Percentiles rank a stretch among this genome's conserved stretches.
phyloP scores from a whole-genome alignment of 2,329 filamentous ascomycete species.

The Blastomyces silverae region DNA sequence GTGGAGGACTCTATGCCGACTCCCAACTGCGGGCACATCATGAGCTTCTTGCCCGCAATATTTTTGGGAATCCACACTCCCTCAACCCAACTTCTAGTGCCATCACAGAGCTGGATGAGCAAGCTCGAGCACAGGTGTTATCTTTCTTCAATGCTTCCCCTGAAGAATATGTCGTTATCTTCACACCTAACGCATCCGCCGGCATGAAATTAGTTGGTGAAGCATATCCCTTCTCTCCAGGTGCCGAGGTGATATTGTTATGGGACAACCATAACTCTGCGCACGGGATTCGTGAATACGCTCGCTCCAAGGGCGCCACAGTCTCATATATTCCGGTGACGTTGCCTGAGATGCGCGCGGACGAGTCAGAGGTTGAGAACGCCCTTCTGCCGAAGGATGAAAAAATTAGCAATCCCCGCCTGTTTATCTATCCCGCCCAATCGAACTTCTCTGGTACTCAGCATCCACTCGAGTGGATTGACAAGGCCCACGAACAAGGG shows the following conservation, averaged over 20 bases:
- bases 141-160: conserved; percentile 54
- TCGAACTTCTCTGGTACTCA: conserved; percentile 63
- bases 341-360: conserved; percentile 12
- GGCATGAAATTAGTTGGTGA: conserved; percentile 55
- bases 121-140: conserved; percentile 49
- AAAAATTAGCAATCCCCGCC: conserved; percentile 29
- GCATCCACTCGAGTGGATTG: conserved; percentile 53
- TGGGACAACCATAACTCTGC: conserved; percentile 53
- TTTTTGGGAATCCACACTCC: conserved; percentile 66
- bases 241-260: conserved; percentile 52
- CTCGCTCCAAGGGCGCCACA: conserved; percentile 15
- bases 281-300: conserved; percentile 51
- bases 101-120: conserved; percentile 53
- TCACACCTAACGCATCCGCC: conserved; percentile 56
- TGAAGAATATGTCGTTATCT: conserved; percentile 55
- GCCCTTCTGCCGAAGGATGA: conserved; percentile 11
- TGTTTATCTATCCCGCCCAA: conserved; percentile 62
- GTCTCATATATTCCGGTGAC: conserved; percentile 15
- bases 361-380: conserved; percentile 11
- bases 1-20: conserved; percentile 16
- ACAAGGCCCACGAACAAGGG: conserved; percentile 23
- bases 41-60: conserved; percentile 32
- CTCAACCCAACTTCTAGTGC: conserved; percentile 54
- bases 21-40: conserved; percentile 17
- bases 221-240: conserved; percentile 16